Evolutionary conservation across 805 yeast genomes (phyloP), one percentile per base, ranked within the genome.

Genomic region (Phaffomyces opuntiae): DNA sequence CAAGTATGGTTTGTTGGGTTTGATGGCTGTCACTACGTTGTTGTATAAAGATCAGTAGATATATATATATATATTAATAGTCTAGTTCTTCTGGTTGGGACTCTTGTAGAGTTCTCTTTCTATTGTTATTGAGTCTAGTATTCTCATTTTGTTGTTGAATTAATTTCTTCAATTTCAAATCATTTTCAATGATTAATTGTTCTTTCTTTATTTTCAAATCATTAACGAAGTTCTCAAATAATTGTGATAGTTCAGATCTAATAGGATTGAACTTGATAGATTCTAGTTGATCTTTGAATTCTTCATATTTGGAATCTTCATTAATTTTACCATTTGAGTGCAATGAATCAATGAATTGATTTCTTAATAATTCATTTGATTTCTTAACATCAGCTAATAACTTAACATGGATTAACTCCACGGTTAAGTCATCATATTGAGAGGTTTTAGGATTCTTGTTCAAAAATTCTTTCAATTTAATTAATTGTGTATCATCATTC

Each of bases 1-100:
- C 63, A 87, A 88, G 59, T 84, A 77, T 56, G 83, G 82, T 0
- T 66, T 91, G 59, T 66, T 93, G 56, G 96, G 87, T 0, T 59
- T 83, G 29, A 69, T 90, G 67, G 90, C 83, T 3, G 43, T 91
- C 21, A 72, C 88, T 17, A 77, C 95, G 2, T 62, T 90, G 45
- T 59, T 88, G 19, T 72, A 74, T 43, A 70, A 72, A 35, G 88
- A 83, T 49, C 76, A 64, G 53, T 31, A 14, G 24, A 35, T 13
- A 6, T 21, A 8, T 19, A 27, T 5, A 25, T 39, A 9, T 17
- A 24, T 27, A 16, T 53, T 48, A 66, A 49, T 66, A 65, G 47
- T 67, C 71, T 35, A 67, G 45, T 42, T 66, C 68, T 17, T 57
- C 47, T 2, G 64, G 59, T 11, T 53, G 50, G 14, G 57, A 31